phyloP scores from a whole-genome alignment of 306 rosid genomes.

The Acacia crassicarpa region DNA sequence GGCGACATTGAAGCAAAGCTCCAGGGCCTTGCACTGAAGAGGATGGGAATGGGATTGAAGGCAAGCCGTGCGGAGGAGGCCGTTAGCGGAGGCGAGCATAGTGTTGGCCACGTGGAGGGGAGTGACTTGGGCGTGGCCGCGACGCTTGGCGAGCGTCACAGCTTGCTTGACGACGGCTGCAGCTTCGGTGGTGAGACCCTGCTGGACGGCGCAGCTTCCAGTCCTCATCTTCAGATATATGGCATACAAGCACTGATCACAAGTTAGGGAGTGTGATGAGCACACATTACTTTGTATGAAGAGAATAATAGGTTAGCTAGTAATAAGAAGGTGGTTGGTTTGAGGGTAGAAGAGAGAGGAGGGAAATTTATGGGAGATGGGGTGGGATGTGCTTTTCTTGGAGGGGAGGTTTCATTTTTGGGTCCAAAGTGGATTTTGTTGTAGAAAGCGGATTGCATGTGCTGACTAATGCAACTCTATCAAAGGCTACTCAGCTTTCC shows the following conservation, averaged over 20 bases:
- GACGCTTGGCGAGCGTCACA: constrained; percentile 66
- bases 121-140: constrained; percentile 96
- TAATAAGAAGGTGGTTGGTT: not conserved
- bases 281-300: not conserved
- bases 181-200: constrained; percentile 80
- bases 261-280: not conserved
- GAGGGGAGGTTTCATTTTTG: constrained; percentile 74
- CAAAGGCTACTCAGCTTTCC: constrained; percentile 88
- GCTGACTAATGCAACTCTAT: constrained; percentile 82
- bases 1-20: constrained; percentile 97
- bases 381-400: constrained; percentile 91
- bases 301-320: not conserved
- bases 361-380: constrained; percentile 58
- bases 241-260: too few relatives aligned
- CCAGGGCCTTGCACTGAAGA: constrained; percentile 94
- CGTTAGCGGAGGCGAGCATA: constrained; percentile 68
- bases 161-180: constrained; percentile 76
- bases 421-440: constrained; percentile 88
- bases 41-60: constrained; percentile 96
- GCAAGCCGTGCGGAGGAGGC: constrained; percentile 74
- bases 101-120: constrained; percentile 96
- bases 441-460: constrained; percentile 99
- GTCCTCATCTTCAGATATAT: constrained; percentile 64
- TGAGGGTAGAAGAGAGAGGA: constrained; percentile 29
- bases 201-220: constrained; percentile 73